Evolutionary conservation across 2,329 filamentous ascomycete species (phyloP).

Genomic region (Furcasterigmium sp.): DNA sequence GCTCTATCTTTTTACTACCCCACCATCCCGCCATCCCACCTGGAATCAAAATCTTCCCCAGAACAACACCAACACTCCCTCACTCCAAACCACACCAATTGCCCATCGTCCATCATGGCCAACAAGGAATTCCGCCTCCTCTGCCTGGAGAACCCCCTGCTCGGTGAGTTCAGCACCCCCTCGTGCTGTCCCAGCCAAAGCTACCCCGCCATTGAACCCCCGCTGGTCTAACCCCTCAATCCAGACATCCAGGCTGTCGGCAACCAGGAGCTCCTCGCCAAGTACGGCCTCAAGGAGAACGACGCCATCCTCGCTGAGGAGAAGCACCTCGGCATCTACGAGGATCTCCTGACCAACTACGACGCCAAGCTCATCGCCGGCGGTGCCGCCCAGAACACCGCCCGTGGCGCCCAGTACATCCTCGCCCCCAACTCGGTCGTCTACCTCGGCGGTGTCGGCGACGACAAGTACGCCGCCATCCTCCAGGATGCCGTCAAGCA

Average conservation of each 20-base stretch:
- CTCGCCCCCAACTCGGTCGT: conserved; percentile 84
- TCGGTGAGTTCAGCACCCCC: conserved; percentile 53
- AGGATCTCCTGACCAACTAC: conserved; percentile 88
- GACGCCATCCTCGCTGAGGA: conserved; percentile 95
- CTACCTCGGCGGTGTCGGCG: conserved; percentile 89
- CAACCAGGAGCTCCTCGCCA: conserved; percentile 77
- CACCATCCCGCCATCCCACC: conserved; percentile 20
- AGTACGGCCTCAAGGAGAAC: conserved; percentile 92
- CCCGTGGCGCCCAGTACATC: conserved; percentile 93
- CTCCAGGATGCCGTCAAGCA: conserved; percentile 81
- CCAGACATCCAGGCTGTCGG: conserved; percentile 87
- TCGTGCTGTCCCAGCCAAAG: background rate
- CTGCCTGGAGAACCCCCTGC: conserved; percentile 94
- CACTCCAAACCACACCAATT: conserved; percentile 13
- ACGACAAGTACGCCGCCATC: conserved; percentile 91
- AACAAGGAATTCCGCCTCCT: conserved; percentile 81
- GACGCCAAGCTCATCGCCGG: conserved; percentile 93
- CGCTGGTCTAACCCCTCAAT: conserved; percentile 4
- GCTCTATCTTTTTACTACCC: conserved; percentile 13
- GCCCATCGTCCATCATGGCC: conserved; percentile 53
- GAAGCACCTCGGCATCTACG: conserved; percentile 84
- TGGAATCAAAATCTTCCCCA: conserved; percentile 23
- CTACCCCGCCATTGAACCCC: background rate
- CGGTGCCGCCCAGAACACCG: conserved; percentile 95
- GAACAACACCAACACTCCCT: conserved; percentile 11